phyloP scores from a whole-genome alignment of 768 basidiomycete genomes.

The Naganishia vishniacii region DNA sequence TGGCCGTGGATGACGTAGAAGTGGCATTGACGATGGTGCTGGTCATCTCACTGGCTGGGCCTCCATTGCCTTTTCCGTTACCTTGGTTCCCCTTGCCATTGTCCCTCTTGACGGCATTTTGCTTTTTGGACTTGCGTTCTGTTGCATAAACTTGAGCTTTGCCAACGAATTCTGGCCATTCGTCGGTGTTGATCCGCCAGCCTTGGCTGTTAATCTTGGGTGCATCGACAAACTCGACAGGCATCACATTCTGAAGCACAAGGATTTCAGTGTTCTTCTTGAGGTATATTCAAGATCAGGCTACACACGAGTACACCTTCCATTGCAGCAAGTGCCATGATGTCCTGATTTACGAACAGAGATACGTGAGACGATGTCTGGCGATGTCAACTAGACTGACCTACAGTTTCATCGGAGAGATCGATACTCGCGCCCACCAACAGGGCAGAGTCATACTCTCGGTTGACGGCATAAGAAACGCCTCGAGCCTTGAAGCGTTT shows the following conservation, averaged over 20 bases:
- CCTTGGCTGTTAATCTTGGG: conserved; percentile 18
- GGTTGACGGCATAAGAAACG: conserved; percentile 35
- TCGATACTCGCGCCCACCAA: conserved; percentile 61
- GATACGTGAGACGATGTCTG: too few relatives aligned
- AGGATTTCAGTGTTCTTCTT: neutral
- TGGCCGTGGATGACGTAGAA: neutral
- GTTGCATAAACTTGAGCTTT: conserved; percentile 11
- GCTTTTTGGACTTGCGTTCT: conserved; percentile 1
- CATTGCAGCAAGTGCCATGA: conserved; percentile 48
- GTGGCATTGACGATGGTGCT: neutral
- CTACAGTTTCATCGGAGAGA: conserved; percentile 50
- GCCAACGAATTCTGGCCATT: conserved; percentile 10
- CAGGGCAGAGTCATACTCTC: conserved; percentile 54
- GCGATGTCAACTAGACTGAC: neutral
- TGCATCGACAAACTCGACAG: conserved; percentile 13
- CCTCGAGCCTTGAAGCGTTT: conserved; percentile 38
- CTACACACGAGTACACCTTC: conserved; percentile 52
- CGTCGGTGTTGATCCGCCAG: conserved; percentile 20
- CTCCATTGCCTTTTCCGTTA: conserved; percentile 14
- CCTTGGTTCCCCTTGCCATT: conserved; percentile 16
- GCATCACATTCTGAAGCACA: neutral
- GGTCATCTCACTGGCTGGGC: conserved; percentile 2
- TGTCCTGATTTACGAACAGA: too few relatives aligned
- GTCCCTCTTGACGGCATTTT: neutral
- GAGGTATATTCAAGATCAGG: neutral